Evolutionary conservation across 306 rosid genomes (phyloP).

Genomic region (Cyclanthera cordifolia): DNA sequence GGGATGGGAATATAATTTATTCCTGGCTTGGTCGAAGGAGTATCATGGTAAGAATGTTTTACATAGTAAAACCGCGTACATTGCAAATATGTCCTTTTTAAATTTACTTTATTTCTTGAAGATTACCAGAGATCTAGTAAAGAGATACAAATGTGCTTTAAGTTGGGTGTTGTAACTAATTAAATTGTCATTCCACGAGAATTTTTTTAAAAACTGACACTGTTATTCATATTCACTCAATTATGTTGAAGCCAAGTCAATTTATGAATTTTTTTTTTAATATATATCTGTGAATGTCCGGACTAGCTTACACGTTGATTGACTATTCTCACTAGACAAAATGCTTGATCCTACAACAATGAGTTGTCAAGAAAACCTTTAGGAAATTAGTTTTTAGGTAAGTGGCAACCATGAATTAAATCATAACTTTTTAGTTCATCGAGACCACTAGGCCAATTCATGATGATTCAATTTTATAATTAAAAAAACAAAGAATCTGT

Average conservation of each 20-base stretch:
- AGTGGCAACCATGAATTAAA: no score
- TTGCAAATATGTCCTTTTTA: not conserved
- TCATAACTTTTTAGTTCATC: no score
- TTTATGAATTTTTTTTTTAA: not conserved
- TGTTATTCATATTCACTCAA: not conserved
- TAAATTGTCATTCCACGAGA: not conserved
- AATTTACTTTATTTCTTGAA: not conserved
- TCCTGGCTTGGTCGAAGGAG: constrained; percentile 68
- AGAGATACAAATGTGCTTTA: constrained; percentile 4
- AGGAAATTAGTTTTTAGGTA: no score
- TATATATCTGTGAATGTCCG: no score
- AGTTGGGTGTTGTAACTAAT: not conserved
- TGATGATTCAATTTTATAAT: not conserved
- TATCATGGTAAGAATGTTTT: constrained; percentile 38
- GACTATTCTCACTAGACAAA: no score
- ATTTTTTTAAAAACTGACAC: not conserved
- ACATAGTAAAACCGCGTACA: not conserved
- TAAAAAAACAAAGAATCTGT: not conserved
- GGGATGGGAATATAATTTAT: constrained; percentile 63
- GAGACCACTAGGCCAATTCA: no score
- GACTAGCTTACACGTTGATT: no score
- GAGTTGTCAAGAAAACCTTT: no score
- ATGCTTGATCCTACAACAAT: no score
- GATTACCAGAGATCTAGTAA: not conserved
- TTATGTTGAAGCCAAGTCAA: not conserved